A percentile compares a stretch with the other conserved stretches of the same genome.
Evolutionary conservation across 345 rosid species (phyloP).

Genomic region (Corchorus capsularis): DNA sequence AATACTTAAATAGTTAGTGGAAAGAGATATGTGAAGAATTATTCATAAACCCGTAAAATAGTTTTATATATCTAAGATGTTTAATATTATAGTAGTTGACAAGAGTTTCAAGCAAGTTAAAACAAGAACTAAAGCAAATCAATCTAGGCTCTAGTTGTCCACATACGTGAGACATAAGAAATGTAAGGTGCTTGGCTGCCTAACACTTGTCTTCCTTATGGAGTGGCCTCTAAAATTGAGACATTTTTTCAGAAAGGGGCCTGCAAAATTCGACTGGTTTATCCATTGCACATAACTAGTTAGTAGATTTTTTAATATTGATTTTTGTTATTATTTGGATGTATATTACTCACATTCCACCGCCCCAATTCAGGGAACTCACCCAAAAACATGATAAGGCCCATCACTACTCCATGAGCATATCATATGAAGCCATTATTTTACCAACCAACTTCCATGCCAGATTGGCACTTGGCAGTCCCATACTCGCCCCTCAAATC

Average conservation of each 20-base stretch:
- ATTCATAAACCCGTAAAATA: too few species aligned
- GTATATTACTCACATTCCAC: not conserved
- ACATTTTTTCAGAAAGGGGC: not conserved
- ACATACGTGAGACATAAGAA: not conserved
- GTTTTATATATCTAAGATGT: too few species aligned
- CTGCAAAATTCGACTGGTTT: not conserved
- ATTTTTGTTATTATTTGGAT: not conserved
- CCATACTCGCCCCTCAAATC: too few species aligned
- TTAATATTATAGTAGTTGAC: too few species aligned
- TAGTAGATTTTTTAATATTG: too few species aligned
- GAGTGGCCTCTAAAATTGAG: not conserved
- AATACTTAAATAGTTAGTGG: too few species aligned
- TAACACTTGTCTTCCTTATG: not conserved
- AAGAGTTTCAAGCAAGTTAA: not conserved
- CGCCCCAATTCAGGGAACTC: not conserved
- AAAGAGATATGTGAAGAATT: too few species aligned
- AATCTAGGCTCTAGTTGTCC: not conserved
- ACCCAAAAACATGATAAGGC: not conserved
- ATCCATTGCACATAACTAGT: too few species aligned
- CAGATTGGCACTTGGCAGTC: not conserved
- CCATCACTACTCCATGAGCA: not conserved
- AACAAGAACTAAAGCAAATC: not conserved
- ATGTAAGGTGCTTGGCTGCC: not conserved
- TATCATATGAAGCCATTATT: not conserved
- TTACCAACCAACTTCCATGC: not conserved